phyloP scores from a whole-genome alignment of 1,139 yeast species.

The Candida sanyaensis region DNA sequence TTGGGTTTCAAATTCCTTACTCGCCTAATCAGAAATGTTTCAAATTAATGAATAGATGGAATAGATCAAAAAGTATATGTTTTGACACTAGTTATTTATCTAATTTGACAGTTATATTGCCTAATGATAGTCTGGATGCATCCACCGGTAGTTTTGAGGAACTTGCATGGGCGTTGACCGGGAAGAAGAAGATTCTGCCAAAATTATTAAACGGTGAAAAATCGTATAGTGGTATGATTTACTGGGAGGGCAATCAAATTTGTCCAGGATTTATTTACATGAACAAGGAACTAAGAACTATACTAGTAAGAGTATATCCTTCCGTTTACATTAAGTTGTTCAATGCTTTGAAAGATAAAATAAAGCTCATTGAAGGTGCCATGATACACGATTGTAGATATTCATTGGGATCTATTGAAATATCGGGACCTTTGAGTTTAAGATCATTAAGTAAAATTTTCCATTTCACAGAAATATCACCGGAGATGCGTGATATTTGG shows the following conservation, averaged over 20 bases:
- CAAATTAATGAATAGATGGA: slow-evolving; percentile 70
- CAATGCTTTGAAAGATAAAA: slow-evolving; percentile 22
- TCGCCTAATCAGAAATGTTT: slow-evolving; percentile 89
- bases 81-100: slow-evolving; percentile 76
- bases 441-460: slow-evolving; percentile 58
- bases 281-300: slow-evolving; percentile 19
- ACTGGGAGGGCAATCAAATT: slow-evolving; percentile 20
- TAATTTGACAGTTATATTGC: slow-evolving; percentile 49
- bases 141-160: slow-evolving; percentile 4
- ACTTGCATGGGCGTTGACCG: slow-evolving; percentile 24
- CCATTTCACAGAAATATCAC: slow-evolving; percentile 35
- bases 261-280: slow-evolving; percentile 32
- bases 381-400: slow-evolving; percentile 69
- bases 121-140: slow-evolving; percentile 16
- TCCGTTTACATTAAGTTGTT: slow-evolving; percentile 57
- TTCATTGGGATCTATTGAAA: slow-evolving; percentile 77
- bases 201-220: slow-evolving; percentile 25
- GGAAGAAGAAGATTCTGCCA: slow-evolving; percentile 18
- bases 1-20: slow-evolving; percentile 81
- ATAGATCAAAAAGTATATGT: slow-evolving; percentile 57
- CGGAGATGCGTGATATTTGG: slow-evolving; percentile 30
- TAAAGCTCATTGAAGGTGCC: slow-evolving; percentile 3
- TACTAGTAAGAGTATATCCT: slow-evolving; percentile 71
- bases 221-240: slow-evolving; percentile 37
- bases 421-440: slow-evolving; percentile 73